These are phyloP conservation scores for Pythium myriotylum DNA, from an alignment of 352 stramenopile species.

Conservation along the genomic window DNA sequence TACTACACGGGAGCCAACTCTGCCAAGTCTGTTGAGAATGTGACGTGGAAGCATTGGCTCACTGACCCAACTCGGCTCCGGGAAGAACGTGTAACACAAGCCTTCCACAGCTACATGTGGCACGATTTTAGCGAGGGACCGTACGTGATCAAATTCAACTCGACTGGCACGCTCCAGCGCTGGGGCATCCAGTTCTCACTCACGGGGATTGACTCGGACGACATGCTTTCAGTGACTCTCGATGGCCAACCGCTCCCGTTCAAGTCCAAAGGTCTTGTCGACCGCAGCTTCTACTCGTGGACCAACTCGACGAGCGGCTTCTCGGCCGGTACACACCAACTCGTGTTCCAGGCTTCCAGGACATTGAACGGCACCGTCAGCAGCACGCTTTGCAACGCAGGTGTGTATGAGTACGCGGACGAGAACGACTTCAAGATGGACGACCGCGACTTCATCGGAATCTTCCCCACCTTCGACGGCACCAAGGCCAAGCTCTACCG, in stretches of 20 bases:
- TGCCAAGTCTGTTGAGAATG: not conserved
- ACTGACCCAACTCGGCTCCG: slow-evolving; percentile 25
- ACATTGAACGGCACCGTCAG: slow-evolving; percentile 28
- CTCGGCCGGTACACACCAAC: slow-evolving; percentile 26
- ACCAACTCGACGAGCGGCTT: slow-evolving; percentile 26
- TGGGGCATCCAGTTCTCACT: slow-evolving; percentile 33
- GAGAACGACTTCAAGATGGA: slow-evolving; percentile 29
- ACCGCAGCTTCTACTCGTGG: slow-evolving; percentile 38
- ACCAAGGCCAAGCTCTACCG: slow-evolving; percentile 35
- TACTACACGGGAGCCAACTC: slow-evolving; percentile 46
- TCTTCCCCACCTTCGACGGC: slow-evolving; percentile 38
- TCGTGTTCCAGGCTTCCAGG: slow-evolving; percentile 31
- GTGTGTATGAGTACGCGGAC: slow-evolving; percentile 38
- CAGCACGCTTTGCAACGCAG: slow-evolving; percentile 40
- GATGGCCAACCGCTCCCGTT: slow-evolving; percentile 29
- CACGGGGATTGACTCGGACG: slow-evolving; percentile 32
- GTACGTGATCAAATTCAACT: slow-evolving; percentile 38
- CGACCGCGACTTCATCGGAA: slow-evolving; percentile 30
- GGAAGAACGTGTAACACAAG: slow-evolving; percentile 30
- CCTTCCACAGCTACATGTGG: slow-evolving; percentile 41
- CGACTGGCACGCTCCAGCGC: slow-evolving; percentile 34
- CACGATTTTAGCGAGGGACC: slow-evolving; percentile 34
- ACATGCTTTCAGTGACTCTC: slow-evolving; percentile 31
- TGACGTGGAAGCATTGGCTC: slow-evolving; percentile 41
- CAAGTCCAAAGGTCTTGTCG: slow-evolving; percentile 31